A percentile compares a stretch with the other conserved stretches of the same genome.
Conservation (phyloP, 345 rosid genomes). For the Lepidium sativum region DNA sequence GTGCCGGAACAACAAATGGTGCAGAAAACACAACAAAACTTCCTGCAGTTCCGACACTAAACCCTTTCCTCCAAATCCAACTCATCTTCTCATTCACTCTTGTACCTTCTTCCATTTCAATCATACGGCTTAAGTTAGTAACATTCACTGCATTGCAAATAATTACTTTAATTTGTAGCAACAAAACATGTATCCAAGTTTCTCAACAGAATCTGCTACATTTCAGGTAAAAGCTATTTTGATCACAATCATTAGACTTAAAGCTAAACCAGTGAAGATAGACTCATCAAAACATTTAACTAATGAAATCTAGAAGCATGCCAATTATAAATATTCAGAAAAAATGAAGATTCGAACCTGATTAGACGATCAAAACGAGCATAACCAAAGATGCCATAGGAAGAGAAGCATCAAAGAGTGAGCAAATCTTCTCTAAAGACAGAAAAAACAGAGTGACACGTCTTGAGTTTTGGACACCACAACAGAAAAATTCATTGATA, state of each 20-base stretch:
- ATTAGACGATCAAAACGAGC: background rate
- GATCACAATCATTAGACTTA: background rate
- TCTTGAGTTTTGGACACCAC: constrained; percentile 2
- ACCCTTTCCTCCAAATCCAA: constrained; percentile 43
- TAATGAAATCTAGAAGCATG: background rate
- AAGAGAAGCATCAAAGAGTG: background rate
- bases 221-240: background rate
- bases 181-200: background rate
- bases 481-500: background rate
- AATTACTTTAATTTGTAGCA: background rate
- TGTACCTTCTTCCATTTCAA: background rate
- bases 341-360: constrained; percentile 3
- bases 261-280: background rate
- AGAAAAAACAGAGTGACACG: background rate
- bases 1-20: constrained; percentile 60
- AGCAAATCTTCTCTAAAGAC: background rate
- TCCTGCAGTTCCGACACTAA: constrained; percentile 39
- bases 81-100: constrained; percentile 22
- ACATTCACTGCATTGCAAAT: background rate
- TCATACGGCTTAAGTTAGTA: background rate
- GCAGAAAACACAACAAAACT: constrained; percentile 48
- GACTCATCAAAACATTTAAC: background rate
- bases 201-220: background rate
- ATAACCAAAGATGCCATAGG: background rate
- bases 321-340: background rate